Percentiles rank a stretch among this genome's conserved stretches.
phyloP scores from a whole-genome alignment of 306 rosid genomes.

The Prunus campanulata region DNA sequence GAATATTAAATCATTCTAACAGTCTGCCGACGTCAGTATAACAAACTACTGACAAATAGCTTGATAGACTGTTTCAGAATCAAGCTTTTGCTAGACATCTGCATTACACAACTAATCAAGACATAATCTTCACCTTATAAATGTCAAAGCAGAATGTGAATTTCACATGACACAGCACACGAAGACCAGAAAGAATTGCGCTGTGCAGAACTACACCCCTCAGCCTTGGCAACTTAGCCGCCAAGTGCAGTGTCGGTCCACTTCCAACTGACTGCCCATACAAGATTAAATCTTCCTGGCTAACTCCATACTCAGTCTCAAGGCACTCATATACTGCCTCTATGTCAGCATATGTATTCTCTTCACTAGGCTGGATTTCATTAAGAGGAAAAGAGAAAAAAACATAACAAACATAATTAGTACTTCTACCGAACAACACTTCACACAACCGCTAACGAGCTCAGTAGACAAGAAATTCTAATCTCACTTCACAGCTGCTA shows the following conservation, averaged over 20 bases:
- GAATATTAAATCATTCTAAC: slow-evolving; percentile 1
- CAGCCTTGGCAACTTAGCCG: slow-evolving; percentile 86
- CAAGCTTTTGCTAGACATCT: not conserved
- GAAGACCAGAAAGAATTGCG: slow-evolving; percentile 92
- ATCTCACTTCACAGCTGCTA: no score
- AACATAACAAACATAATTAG: not conserved
- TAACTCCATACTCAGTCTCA: slow-evolving; percentile 80
- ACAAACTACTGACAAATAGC: not conserved
- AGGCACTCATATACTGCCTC: slow-evolving; percentile 97
- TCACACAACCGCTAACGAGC: no score
- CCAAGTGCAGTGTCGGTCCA: slow-evolving; percentile 96
- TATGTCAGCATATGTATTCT: slow-evolving; percentile 88
- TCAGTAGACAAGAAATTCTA: no score
- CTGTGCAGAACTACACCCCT: slow-evolving; percentile 94
- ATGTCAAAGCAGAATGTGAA: slow-evolving; percentile 89
- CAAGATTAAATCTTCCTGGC: slow-evolving; percentile 93
- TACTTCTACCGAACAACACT: not conserved
- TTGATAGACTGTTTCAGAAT: slow-evolving; percentile 6
- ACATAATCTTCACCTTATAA: slow-evolving; percentile 61
- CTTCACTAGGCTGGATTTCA: slow-evolving; percentile 87
- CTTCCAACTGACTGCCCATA: slow-evolving; percentile 99
- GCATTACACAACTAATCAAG: not conserved
- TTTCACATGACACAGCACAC: slow-evolving; percentile 90
- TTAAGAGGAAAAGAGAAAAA: not conserved
- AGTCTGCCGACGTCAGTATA: not conserved